Conservation (phyloP, 2,329 filamentous ascomycete genomes). For the Apiospora arundinis region DNA sequence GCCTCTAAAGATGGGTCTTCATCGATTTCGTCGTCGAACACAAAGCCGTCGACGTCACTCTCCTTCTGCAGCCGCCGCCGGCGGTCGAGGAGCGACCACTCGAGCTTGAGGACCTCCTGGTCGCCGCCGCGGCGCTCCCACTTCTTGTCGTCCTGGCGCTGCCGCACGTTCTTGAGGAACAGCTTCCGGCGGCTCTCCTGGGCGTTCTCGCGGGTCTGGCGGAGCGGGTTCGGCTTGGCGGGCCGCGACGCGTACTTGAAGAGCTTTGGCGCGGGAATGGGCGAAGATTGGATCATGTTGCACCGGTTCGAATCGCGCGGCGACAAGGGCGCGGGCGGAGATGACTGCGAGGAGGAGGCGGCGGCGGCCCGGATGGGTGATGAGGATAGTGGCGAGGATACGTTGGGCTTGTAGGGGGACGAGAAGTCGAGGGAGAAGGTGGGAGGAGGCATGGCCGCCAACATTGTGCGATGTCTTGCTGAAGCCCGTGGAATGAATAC, state of each 20-base stretch:
- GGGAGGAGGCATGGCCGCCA: conserved; percentile 46
- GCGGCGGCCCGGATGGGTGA: conserved; percentile 55
- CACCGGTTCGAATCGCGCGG: conserved; percentile 51
- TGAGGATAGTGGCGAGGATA: conserved; percentile 64
- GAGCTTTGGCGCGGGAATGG: conserved; percentile 35
- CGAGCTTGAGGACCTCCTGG: conserved; percentile 58
- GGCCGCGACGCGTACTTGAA: conserved; percentile 60
- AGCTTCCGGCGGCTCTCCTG: conserved; percentile 69
- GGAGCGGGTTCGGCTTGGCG: conserved; percentile 67
- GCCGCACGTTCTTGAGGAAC: conserved; percentile 72
- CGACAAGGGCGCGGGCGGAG: conserved; percentile 48
- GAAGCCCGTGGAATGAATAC: background rate
- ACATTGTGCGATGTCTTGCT: conserved; percentile 36
- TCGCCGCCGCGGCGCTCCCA: conserved; percentile 69
- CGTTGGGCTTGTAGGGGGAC: conserved; percentile 52
- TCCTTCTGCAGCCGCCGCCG: conserved; percentile 47
- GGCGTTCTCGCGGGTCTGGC: conserved; percentile 65
- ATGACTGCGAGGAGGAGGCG: conserved; percentile 53
- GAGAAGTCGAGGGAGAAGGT: conserved; percentile 48
- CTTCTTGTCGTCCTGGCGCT: conserved; percentile 63
- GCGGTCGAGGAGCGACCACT: conserved; percentile 48
- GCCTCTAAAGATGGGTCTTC: conserved; percentile 44
- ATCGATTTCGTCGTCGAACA: conserved; percentile 59
- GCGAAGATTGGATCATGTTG: conserved; percentile 44
- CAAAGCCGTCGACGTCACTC: conserved; percentile 45